Conservation (phyloP, 805 yeast species). For the Candida pseudofarinosa region DNA sequence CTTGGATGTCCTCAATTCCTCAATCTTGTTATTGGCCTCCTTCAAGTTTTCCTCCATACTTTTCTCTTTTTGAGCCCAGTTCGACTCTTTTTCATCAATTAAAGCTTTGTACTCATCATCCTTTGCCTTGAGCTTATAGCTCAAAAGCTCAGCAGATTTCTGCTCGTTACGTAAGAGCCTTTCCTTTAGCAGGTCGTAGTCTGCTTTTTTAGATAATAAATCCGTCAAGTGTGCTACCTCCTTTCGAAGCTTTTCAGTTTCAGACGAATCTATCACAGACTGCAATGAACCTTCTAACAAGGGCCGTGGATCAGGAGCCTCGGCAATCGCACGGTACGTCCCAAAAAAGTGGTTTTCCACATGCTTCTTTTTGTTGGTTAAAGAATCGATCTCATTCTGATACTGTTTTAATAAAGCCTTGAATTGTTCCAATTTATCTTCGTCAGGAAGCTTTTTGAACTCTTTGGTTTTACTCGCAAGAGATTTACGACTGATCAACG, state of each 20-base stretch:
- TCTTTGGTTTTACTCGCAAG: constrained; percentile 82
- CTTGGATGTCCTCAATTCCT: constrained; percentile 59
- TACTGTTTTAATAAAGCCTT: constrained; percentile 70
- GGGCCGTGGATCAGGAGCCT: constrained; percentile 92
- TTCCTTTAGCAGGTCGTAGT: constrained; percentile 71
- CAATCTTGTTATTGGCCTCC: constrained; percentile 51
- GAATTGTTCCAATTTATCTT: constrained; percentile 60
- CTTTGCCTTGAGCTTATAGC: constrained; percentile 58
- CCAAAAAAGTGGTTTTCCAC: constrained; percentile 73
- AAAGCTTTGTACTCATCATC: constrained; percentile 67
- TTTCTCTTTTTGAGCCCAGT: constrained; percentile 59
- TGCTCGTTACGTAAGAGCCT: constrained; percentile 59
- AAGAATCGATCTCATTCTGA: constrained; percentile 81
- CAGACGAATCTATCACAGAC: constrained; percentile 52
- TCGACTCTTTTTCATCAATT: constrained; percentile 68
- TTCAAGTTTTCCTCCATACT: constrained; percentile 49
- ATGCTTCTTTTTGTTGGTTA: constrained; percentile 72
- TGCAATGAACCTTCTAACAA: constrained; percentile 67
- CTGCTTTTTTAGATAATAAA: constrained; percentile 61
- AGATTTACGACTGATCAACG: constrained; percentile 67
- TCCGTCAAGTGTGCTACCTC: constrained; percentile 53
- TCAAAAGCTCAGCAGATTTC: constrained; percentile 51
- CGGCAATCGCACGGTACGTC: constrained; percentile 71
- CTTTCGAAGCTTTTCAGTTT: constrained; percentile 45
- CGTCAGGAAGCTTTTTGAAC: constrained; percentile 68